Conservation (phyloP, 2,329 filamentous ascomycete genomes). For the Drechmeria coniospora region DNA sequence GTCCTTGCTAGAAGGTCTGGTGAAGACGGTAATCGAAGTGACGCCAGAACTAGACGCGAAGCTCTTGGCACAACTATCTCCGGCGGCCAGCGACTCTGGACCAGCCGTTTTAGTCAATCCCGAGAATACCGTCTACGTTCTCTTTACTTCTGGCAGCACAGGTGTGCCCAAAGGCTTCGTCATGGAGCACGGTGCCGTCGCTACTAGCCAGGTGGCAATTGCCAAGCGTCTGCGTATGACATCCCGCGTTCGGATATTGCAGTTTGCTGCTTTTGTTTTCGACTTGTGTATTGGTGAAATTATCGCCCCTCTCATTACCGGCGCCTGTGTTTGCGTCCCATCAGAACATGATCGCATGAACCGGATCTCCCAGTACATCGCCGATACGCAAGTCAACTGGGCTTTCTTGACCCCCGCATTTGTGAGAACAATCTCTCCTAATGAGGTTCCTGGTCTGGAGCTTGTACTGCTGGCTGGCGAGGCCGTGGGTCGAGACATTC, state of each 20-base stretch:
- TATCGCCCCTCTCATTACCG: conserved; percentile 2
- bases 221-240: conserved; percentile 1
- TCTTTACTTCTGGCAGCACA: conserved; percentile 8
- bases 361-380: conserved; percentile 2
- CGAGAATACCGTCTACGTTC: conserved; percentile 2
- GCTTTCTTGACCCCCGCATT: conserved; percentile 5
- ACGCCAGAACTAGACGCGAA: background rate
- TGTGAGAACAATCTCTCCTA: conserved; percentile 1
- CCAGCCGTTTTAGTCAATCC: background rate
- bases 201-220: conserved; percentile 2
- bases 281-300: conserved; percentile 4
- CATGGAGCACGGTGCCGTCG: conserved; percentile 5
- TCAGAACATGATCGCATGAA: conserved; percentile 3
- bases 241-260: conserved; percentile 1
- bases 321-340: conserved; percentile 5
- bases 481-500: conserved; percentile 1
- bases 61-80: background rate
- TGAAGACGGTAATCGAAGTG: background rate
- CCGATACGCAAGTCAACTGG: conserved; percentile 1
- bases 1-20: background rate
- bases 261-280: conserved; percentile 6
- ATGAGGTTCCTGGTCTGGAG: conserved; percentile 2
- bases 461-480: conserved; percentile 4
- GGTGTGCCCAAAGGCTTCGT: conserved; percentile 8
- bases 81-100: background rate